Conservation (phyloP, 208 protist genomes). For the Acanthamoeba triangularis region DNA sequence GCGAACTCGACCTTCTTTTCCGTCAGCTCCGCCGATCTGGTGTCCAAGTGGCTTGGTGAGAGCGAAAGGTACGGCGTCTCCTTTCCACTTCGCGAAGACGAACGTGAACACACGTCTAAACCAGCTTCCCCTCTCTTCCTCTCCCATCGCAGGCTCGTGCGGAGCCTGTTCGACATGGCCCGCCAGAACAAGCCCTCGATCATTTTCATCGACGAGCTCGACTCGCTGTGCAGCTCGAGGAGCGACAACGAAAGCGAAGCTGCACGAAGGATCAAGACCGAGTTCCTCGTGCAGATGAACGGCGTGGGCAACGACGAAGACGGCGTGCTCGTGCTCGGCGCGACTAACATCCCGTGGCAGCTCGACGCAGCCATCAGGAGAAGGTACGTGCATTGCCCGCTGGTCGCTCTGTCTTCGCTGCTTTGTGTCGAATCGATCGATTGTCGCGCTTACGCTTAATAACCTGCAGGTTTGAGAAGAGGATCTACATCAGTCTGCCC, state of each 20-base stretch:
- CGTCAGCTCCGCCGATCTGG: slow-evolving; percentile 97
- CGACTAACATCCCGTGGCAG: slow-evolving; percentile 93
- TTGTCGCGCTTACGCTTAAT: background rate
- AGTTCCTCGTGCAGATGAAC: slow-evolving; percentile 99
- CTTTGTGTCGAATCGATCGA: background rate
- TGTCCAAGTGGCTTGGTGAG: slow-evolving; percentile 99
- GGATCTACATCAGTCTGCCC: slow-evolving; percentile 96
- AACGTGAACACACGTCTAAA: background rate
- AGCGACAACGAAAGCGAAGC: slow-evolving; percentile 95
- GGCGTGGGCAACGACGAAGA: slow-evolving; percentile 87
- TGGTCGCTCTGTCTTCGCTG: background rate
- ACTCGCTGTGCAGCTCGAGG: slow-evolving; percentile 97
- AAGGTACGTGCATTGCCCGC: slow-evolving; percentile 77
- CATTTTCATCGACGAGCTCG: slow-evolving; percentile 99
- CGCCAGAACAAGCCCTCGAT: slow-evolving; percentile 96
- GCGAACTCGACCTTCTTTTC: slow-evolving; percentile 98
- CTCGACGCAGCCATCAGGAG: slow-evolving; percentile 92
- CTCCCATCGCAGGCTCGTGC: slow-evolving; percentile 92
- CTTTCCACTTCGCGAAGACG: background rate
- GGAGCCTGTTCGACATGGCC: slow-evolving; percentile 98
- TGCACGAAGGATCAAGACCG: slow-evolving; percentile 98
- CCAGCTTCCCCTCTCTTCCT: background rate
- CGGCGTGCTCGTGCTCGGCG: slow-evolving; percentile 91
- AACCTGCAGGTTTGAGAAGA: slow-evolving; percentile 91
- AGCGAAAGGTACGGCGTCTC: slow-evolving; percentile 93